Evolutionary conservation across 2,329 filamentous ascomycete species (phyloP), one percentile per base, ranked within the genome.

Genomic region (Paradendryphiella salina): DNA sequence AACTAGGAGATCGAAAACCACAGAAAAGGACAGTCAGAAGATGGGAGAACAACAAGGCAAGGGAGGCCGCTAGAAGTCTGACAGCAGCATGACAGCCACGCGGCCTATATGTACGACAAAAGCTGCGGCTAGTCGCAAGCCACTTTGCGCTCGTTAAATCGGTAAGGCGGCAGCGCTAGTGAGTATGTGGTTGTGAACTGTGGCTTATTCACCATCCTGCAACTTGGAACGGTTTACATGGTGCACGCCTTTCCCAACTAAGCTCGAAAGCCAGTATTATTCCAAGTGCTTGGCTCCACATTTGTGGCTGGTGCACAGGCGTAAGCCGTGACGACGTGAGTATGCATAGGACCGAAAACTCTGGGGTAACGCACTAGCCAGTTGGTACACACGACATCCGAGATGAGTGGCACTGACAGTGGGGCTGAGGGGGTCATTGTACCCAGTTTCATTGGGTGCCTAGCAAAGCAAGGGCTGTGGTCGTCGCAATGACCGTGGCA

Each of bases 161-260:
- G 49, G 49, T 52, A 52, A 41, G 44, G 38, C 43, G 37, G 43
- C 49, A 18, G 15, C 49, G 26, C 49, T 52, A 52, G 44, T 18
- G 37, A 37, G 17, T 11, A 43, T 21, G 32, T 8, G 14, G n/a
- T 39, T 11, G 28, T 37, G 26, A 42, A 43, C 37, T 40, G 28
- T 42, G 44, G 15, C 37, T 37, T 47, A 20, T 40, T 42, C 37
- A 34, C 38, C 26, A 52, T 33, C 23, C 26, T 29, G 43, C 26
- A 11, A 47, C 36, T 10, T 13, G 13, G 34, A 36, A 20, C 10
- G 33, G 36, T 32, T 41, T 29, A 21, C 21, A 20, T 31, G 14
- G 15, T 23, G 32, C 21, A 37, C 32, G 28, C 34, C 37, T 47
- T 47, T 26, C 37, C 37, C 23, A 13, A 36, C 33, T n/a, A 29